Base-by-base conservation (phyloP, 2,329 filamentous ascomycete species). In the Arthrobotrys sinensis region DNA sequence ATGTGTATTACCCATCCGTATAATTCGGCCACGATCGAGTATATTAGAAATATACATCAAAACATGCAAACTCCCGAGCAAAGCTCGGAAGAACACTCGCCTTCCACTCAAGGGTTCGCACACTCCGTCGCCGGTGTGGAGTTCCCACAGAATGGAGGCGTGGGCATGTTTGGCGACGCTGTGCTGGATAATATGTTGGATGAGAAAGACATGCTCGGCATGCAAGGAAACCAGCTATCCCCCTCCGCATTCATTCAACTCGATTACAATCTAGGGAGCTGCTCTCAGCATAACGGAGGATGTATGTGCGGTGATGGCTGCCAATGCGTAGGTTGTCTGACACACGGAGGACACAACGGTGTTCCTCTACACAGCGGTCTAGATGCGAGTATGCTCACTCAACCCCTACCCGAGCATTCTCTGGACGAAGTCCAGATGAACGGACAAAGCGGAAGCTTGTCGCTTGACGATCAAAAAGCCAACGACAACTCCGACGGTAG, bases 1-100 rank as follows among this genome's bases (percentile, higher is more conserved):
- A 86, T 85, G 14, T 87, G 86, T 80, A 84, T 84, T 14, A 82
- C 84, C 43, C 86, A 87, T 80, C 86, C 86, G 1, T 87, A 84
- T 79, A 87, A 87, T 77, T 83, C 83, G 32, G 85, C 85, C 10
- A 87, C 86, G 1, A 82, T 84, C 64, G 83, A 86, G 60, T 84
- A 85, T 77, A 84, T 87, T 43, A 85, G 85, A 79, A 84, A 85
- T 80, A 86, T 86, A 84, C 85, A 85, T 50, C 82, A 83, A 43
- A 82, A 86, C 78, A 84, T 86, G 80, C 82, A 83, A 2, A 80
- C 83, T 8, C 82, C 83, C 38, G 82, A 83, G 32, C 55, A 75
- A 19, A 68, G 76, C 40, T 72, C 79, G n/a, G 67, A 66, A 63
- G 53, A 72, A 36, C 70, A 80, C 36, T 76, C 79, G 3, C 78